These are phyloP conservation scores for Scedosporium dehoogii DNA, from an alignment of 2,329 filamentous ascomycete species.

Conservation along the genomic window DNA sequence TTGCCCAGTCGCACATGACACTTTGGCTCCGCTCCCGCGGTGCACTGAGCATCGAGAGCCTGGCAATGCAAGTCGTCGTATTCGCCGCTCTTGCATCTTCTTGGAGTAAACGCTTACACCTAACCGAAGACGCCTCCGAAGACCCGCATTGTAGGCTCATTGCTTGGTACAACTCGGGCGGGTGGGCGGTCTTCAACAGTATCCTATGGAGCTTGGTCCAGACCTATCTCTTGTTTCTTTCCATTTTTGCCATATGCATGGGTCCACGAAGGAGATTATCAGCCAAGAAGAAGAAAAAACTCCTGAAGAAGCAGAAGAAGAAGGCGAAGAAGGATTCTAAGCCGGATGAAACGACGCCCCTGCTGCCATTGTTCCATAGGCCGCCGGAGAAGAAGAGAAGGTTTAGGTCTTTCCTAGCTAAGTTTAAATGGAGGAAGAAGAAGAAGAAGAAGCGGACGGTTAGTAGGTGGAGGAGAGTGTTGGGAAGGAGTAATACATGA, in stretches of 20 bases:
- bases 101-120: conserved; percentile 4
- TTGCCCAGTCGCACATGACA: conserved; percentile 5
- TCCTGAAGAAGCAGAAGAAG: conserved; percentile 1
- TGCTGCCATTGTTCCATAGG: conserved; percentile 3
- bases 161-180: conserved; percentile 7
- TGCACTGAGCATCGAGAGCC: conserved; percentile 6
- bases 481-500: background rate
- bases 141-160: conserved; percentile 7
- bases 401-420: conserved; percentile 5
- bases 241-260: conserved; percentile 7
- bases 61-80: background rate
- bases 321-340: background rate
- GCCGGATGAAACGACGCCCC: conserved; percentile 4
- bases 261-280: background rate
- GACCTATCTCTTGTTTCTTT: conserved; percentile 1
- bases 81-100: conserved; percentile 1
- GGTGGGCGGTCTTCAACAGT: conserved; percentile 8
- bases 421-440: conserved; percentile 6
- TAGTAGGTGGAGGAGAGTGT: conserved; percentile 3
- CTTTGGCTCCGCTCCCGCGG: conserved; percentile 6
- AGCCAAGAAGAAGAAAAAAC: background rate
- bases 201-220: conserved; percentile 1
- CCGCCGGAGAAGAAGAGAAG: background rate
- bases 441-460: conserved; percentile 2
- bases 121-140: background rate